Base-by-base conservation (phyloP, 176 grass and related monocot species). In the Triticum monococcum region DNA sequence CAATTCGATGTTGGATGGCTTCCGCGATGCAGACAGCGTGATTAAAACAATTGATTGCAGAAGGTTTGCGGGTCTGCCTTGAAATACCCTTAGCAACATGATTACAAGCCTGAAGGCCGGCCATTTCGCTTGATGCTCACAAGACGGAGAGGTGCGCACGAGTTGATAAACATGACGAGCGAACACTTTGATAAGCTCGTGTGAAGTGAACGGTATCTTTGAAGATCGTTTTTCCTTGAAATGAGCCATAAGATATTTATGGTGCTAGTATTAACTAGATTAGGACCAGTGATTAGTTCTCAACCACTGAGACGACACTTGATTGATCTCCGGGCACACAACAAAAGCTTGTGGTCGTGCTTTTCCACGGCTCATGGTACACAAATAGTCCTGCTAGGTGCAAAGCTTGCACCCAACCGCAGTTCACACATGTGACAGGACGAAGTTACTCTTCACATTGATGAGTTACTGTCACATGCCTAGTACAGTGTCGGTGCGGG, bases 351-450 rank as follows among this genome's bases (percentile, higher is more conserved):
- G 52, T 0, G 12, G 31, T 18, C 8, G 48, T 12, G 80, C 31
- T 16, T 83, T 9, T 20, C 22, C 48, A 72, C 12, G 48, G 65
- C 12, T 10, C 65, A 66, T 28, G 24, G 62, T 14, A 14, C 62
- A 52, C 48, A 1, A 2, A 17, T 52, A 17, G 16, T 52, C 5
- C 16, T 52, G 1, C 48, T 52, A 6, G 14, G 48, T 52, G 48
- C 48, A 22, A 81, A 3, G 18, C 83, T 86, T 85, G 83, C 78
- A 63, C 88, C 76, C 62, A 40, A 77, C 62, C 62, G 8, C 48
- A 11, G 83, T 81, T 81, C 86, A 69, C 87, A 85, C 78, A 26
- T 7, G 12, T 12, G 23, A 23, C 9, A 63, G 17, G 52, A 63
- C 45, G 11, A 45, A 9, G 9, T 22, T 36, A 52, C 63, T 8